Evolutionary conservation across 2,329 filamentous ascomycete species (phyloP).

Genomic region (Zalaria obscura): DNA sequence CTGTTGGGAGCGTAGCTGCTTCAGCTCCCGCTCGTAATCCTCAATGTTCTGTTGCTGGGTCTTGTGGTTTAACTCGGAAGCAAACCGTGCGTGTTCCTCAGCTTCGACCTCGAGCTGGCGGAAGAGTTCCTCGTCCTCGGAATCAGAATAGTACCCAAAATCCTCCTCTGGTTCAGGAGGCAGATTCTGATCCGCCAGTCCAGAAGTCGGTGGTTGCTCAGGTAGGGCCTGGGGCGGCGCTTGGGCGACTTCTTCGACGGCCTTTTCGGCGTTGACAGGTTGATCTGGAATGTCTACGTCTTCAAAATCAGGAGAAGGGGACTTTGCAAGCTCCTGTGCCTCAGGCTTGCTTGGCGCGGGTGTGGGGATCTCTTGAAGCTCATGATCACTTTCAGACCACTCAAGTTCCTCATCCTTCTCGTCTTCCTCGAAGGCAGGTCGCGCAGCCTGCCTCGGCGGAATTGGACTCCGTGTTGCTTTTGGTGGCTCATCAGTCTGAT

Average conservation of each 20-base stretch:
- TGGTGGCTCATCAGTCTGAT: not conserved
- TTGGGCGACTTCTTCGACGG: not conserved
- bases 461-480: not conserved
- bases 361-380: constrained; percentile 4
- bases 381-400: constrained; percentile 41
- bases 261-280: not conserved
- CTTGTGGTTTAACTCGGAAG: constrained; percentile 70
- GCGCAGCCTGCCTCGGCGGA: too few relatives aligned
- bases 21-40: constrained; percentile 78
- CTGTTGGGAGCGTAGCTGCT: constrained; percentile 78
- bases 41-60: constrained; percentile 54
- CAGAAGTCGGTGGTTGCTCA: not conserved
- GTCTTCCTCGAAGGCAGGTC: constrained; percentile 2
- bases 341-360: constrained; percentile 6
- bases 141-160: constrained; percentile 51
- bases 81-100: constrained; percentile 87
- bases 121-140: constrained; percentile 82
- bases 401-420: constrained; percentile 25
- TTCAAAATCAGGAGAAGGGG: constrained; percentile 31
- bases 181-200: constrained; percentile 10
- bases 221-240: not conserved
- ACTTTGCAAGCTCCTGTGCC: constrained; percentile 4
- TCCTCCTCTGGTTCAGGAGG: constrained; percentile 14
- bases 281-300: constrained; percentile 27
- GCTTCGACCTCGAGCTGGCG: constrained; percentile 77